Base-by-base conservation (phyloP, 805 yeast species). In the Candida maesae region DNA sequence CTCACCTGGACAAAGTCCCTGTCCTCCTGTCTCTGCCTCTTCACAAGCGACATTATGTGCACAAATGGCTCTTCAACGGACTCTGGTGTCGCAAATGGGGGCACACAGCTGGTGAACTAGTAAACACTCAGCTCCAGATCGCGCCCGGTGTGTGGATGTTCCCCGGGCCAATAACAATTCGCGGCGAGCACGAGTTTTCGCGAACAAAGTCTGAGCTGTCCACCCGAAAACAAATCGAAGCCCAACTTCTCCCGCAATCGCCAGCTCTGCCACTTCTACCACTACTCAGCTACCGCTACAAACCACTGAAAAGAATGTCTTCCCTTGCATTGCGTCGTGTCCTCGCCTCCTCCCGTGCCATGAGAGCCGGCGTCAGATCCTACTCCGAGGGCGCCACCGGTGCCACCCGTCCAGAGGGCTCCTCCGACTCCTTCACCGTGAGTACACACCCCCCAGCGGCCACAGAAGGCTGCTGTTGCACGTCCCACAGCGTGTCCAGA, bases 371-470 rank as follows among this genome's bases (percentile, higher is more conserved):
- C 26, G 44, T 44, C 47, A 60, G 71, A 56, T 36, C 52, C 38
- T 61, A 64, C 56, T 49, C 78, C 42, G 87, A 74, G 53, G 84
- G 84, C 41, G 71, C 81, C 51, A 71, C 81, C 37, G 84, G 84
- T 49, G 65, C 79, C 31, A 70, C 76, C 46, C 75, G 84, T 56
- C 64, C 74, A 36, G 73, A 66, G 36, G 75, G 73, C 39, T 63
- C 72, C 37, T 67, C 71, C 34, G 86, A 82, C 56, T 69, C 81
- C 46, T 83, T 84, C 68, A 70, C 76, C 55, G 76, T 70, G 56
- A 52, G 74, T 67, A 9, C 15, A 17, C 15, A 9, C 34, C 8
- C 34, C 34, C 24, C 24, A 46, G 19, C 11, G 27, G 31, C 31
- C 9, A 14, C 31, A 15, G 28, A 25, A 13, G n/a, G 24, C 7